Evolutionary conservation across 2,329 filamentous ascomycete genomes (phyloP), one percentile per base, ranked within the genome.

Genomic region (Rutstroemia sp.): DNA sequence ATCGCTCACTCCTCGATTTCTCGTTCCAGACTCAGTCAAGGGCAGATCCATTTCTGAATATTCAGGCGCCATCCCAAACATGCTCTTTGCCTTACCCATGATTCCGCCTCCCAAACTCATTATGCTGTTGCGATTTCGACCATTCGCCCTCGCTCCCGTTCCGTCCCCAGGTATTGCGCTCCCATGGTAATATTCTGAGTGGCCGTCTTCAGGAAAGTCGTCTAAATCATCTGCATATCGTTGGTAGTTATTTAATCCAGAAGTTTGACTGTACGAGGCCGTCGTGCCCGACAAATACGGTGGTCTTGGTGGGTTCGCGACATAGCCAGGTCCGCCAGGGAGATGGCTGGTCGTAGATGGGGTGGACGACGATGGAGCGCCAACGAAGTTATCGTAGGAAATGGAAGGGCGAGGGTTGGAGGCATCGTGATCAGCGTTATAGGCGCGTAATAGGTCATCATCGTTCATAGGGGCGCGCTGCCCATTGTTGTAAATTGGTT

Each of bases 21-120:
- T 75, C 48, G 78, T 79, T 53, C 78, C 81, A 48, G 86, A 75
- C 70, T 97, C 90, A 5, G 92, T 97, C 72, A 99, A 77, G 14
- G 94, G 94, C 54, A 99, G 78, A 70, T 99, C 92, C 94, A 99
- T 99, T 73, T 97, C 94, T 36, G 92, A 96, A 73, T 99, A 97
- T 64, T 88, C 80, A 21, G 80, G 78, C 9, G 83, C 87, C 84
- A 96, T 91, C 53, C 94, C 92, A 59, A 99, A 75, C 78, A 88
- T 90, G 70, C 88, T 92, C 76, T 95, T 97, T 44, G 92, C 87
- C 67, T 81, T 86, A 46, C 92, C 94, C 67, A 96, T 76, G 59
- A 97, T 75, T 17, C 92, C 92, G 59, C 92, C 92, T 59, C 92
- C 92, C 67, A 97, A 74, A 63, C 86, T 83, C 67, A 97, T 74